phyloP scores from a whole-genome alignment of 2,329 filamentous ascomycete species.

The Sporothrix brunneoviolacea region DNA sequence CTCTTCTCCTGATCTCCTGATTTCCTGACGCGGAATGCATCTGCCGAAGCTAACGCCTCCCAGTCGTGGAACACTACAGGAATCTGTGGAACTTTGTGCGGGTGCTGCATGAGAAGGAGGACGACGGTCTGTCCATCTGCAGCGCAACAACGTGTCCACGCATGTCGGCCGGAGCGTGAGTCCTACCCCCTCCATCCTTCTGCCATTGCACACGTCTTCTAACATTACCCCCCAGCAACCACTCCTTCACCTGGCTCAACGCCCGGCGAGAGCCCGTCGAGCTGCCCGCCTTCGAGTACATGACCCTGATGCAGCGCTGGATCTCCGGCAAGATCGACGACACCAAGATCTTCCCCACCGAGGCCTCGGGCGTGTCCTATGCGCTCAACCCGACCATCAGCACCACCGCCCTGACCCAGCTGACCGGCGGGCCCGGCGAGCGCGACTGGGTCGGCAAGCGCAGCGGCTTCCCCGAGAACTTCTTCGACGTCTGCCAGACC shows the following conservation, averaged over 20 bases:
- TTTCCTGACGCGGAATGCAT: neutral
- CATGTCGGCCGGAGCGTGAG: conserved; percentile 91
- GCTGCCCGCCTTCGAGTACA: conserved; percentile 87
- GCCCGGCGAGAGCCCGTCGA: conserved; percentile 80
- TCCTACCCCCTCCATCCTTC: conserved; percentile 23
- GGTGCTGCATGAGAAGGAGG: conserved; percentile 80
- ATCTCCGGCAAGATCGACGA: conserved; percentile 95
- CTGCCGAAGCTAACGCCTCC: neutral
- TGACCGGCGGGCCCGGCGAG: neutral
- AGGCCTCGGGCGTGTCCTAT: conserved; percentile 63
- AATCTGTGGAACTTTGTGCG: conserved; percentile 84
- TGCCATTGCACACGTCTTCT: neutral
- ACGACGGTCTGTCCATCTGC: conserved; percentile 71
- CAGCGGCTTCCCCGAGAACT: conserved; percentile 86
- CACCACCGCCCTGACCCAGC: neutral
- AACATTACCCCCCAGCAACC: conserved; percentile 59
- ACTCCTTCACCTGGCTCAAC: conserved; percentile 96
- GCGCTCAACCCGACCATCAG: conserved; percentile 47
- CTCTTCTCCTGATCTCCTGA: no score
- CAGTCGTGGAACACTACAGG: conserved; percentile 88
- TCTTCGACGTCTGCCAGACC: conserved; percentile 82
- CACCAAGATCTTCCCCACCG: conserved; percentile 81
- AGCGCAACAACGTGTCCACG: conserved; percentile 77
- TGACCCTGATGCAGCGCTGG: conserved; percentile 94
- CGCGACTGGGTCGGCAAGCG: conserved; percentile 74